Conservation (phyloP, 23 red algal genomes). For the Gracilaria domingensis region DNA sequence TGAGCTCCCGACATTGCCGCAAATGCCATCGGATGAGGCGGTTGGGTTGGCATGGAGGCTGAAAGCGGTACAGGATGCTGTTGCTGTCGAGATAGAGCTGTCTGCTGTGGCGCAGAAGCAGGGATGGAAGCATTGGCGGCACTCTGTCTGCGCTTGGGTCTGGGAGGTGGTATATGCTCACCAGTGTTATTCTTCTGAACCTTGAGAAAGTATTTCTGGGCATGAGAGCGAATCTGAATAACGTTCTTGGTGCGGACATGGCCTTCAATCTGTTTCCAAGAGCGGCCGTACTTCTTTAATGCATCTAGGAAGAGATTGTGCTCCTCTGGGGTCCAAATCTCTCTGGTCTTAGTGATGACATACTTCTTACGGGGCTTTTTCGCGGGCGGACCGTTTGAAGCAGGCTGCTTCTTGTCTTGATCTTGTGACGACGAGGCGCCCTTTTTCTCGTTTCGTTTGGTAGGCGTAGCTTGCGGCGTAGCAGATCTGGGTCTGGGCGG, state of each 20-base stretch:
- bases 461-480: not conserved
- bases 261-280: constrained; percentile 95
- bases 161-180: constrained; percentile 87
- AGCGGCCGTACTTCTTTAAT: constrained; percentile 87
- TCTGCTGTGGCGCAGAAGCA: constrained; percentile 5
- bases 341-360: constrained; percentile 80
- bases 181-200: constrained; percentile 88
- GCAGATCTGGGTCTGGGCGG: not conserved
- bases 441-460: constrained; percentile 3
- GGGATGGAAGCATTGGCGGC: not conserved
- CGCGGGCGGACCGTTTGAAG: constrained; percentile 34
- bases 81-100: constrained; percentile 14
- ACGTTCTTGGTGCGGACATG: constrained; percentile 94
- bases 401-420: constrained; percentile 19
- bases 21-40: constrained; percentile 63
- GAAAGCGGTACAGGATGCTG: constrained; percentile 52
- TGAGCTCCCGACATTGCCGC: constrained; percentile 5
- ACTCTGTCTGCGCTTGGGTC: constrained; percentile 72
- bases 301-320: constrained; percentile 94
- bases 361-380: constrained; percentile 97
- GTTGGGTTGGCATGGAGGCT: constrained; percentile 18
- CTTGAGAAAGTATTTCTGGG: constrained; percentile 99
- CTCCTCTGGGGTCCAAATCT: constrained; percentile 95
- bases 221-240: constrained; percentile 96
- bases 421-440: not conserved